Conservation (phyloP, 257 asterid species). For the Gentiana macrophylla region DNA sequence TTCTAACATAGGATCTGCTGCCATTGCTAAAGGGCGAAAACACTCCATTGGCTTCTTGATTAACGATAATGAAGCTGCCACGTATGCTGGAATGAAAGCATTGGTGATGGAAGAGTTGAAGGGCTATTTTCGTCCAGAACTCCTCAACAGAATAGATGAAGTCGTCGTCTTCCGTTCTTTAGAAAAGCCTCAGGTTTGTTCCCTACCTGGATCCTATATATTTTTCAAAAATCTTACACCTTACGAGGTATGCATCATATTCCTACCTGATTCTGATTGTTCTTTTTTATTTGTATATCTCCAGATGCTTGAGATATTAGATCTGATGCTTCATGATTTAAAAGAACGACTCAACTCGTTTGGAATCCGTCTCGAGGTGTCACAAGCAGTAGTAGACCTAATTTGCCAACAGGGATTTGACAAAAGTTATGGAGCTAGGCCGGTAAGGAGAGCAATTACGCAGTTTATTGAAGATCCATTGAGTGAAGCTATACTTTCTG, state of each 20-base stretch:
- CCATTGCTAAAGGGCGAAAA: slow-evolving; percentile 71
- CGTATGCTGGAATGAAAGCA: slow-evolving; percentile 83
- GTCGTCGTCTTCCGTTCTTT: slow-evolving; percentile 92
- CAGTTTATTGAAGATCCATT: slow-evolving; percentile 60
- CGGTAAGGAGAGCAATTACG: slow-evolving; percentile 86
- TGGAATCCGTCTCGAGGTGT: slow-evolving; percentile 75
- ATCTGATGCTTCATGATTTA: slow-evolving; percentile 77
- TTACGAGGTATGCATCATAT: too few relatives aligned
- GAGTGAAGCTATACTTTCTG: slow-evolving; percentile 80
- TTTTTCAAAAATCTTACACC: neutral
- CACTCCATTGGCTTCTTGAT: slow-evolving; percentile 61
- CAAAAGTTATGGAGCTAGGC: slow-evolving; percentile 89
- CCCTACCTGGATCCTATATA: neutral
- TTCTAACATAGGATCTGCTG: slow-evolving; percentile 83
- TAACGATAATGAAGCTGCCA: slow-evolving; percentile 39
- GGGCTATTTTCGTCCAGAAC: slow-evolving; percentile 90
- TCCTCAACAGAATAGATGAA: slow-evolving; percentile 92
- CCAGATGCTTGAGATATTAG: slow-evolving; percentile 83
- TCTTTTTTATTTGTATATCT: slow-evolving; percentile 1
- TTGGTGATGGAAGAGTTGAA: slow-evolving; percentile 85
- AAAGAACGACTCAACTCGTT: slow-evolving; percentile 51
- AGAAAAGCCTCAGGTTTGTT: slow-evolving; percentile 82
- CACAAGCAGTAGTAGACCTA: slow-evolving; percentile 59
- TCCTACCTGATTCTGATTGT: too few relatives aligned
- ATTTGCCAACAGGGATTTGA: slow-evolving; percentile 87